Conservation (phyloP, 176 grass and related monocot species). For the Tillandsia leiboldiana region DNA sequence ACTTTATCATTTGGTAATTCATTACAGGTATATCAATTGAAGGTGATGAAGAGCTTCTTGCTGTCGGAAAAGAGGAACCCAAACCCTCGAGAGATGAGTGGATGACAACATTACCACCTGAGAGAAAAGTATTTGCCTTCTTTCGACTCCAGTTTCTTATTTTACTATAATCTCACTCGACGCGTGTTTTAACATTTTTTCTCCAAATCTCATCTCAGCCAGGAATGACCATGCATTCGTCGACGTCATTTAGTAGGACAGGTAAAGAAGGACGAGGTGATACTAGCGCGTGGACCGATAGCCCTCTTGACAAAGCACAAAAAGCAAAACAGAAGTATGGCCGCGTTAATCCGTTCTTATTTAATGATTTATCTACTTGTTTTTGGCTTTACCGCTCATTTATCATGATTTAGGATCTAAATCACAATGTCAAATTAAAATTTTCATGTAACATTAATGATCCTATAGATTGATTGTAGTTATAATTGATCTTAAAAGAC, state of each 20-base stretch:
- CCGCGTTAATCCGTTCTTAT: background rate
- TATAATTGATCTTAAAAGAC: too few relatives aligned
- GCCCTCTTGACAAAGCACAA: conserved; percentile 77
- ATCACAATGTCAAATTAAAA: too few relatives aligned
- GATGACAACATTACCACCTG: conserved; percentile 94
- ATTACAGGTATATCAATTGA: conserved; percentile 70
- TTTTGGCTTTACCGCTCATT: background rate
- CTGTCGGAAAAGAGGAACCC: conserved; percentile 57
- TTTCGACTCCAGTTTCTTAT: conserved; percentile 4
- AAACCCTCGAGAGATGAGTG: conserved; percentile 69
- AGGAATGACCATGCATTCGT: conserved; percentile 83
- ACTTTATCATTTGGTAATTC: background rate
- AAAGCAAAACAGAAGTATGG: conserved; percentile 79
- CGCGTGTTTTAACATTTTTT: conserved; percentile 7
- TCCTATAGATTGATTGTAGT: too few relatives aligned
- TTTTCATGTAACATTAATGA: too few relatives aligned
- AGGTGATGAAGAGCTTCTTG: conserved; percentile 88
- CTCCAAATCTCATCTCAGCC: conserved; percentile 26
- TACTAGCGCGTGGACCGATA: conserved; percentile 78
- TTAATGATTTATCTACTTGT: background rate
- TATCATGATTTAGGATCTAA: background rate
- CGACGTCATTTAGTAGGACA: conserved; percentile 69
- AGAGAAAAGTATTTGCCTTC: conserved; percentile 71
- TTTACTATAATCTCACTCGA: background rate
- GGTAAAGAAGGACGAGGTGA: conserved; percentile 86